Evolutionary conservation across 768 basidiomycete genomes (phyloP), one percentile per base, ranked within the genome.

Genomic region (Naematelia encephala): DNA sequence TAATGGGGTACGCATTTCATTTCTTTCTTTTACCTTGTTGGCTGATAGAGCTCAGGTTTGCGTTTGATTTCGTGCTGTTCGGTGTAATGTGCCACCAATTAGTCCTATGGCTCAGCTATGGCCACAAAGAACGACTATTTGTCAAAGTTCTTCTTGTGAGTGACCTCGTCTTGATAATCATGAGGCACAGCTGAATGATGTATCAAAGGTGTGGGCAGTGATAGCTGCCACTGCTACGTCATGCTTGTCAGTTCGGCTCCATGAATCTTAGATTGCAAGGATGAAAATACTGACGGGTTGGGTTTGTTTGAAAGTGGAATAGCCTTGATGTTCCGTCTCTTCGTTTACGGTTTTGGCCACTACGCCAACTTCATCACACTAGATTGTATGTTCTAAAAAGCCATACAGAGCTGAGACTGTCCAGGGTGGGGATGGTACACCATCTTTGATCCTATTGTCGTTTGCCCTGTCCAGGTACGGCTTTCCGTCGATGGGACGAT

Each of bases 271-370:
- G 34, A 8, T 8, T 8, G 34, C 34, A 16, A 8, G 34, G 16
- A 16, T 8, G 8, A 39, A 39, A 16, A 16, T 39, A 39, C 34
- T 39, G 16, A 39, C 34, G 16, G 16, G 16, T 16, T 16, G n/a
- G n/a, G n/a, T n/a, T n/a, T n/a, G n/a, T n/a, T n/a, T n/a, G n/a
- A n/a, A 29, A 43, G 54, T 14, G 42, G 16, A 12, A 23, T 51
- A 14, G 50, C 27, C 14, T 51, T 22, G 50, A 51, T 28, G 10
- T 51, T 25, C 50, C n/a, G 27, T n/a, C 22, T 25, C 50, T 51
- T 51, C 19, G 50, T 29, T 26, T 25, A 21, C 27, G 28, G 28
- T 28, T 51, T 26, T 19, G 50, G 50, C 50, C 22, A 25, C 26
- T 51, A 51, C 26, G 5, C 22, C 16, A 51, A n/a, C 26, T 21